Conservation (phyloP, 2,329 filamentous ascomycete genomes). For the Hypoxylon sp. region DNA sequence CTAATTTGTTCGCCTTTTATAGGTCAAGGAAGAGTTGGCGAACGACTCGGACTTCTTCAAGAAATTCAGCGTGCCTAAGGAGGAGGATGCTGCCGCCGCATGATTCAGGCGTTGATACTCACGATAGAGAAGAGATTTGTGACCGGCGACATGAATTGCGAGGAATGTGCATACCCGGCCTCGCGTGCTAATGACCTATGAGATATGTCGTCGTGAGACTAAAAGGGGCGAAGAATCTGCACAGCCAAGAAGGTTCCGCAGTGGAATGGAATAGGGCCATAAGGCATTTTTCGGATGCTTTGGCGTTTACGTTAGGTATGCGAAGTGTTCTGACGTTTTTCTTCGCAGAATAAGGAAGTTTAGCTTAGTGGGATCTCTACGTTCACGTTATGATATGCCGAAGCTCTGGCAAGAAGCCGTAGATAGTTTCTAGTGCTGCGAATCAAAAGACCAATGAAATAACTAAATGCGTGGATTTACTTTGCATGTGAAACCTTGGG, state of each 20-base stretch:
- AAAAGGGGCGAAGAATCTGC: background rate
- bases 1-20: conserved; percentile 31
- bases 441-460: conserved; percentile 36
- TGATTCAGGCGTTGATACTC: conserved; percentile 25
- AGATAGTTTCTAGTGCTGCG: conserved; percentile 19
- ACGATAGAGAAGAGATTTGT: background rate
- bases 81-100: conserved; percentile 58
- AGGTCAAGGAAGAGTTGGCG: conserved; percentile 95
- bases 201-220: background rate
- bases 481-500: background rate
- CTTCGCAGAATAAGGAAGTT: conserved; percentile 9
- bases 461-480: background rate
- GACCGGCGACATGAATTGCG: background rate
- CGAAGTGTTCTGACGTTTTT: conserved; percentile 13
- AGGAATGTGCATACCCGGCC: background rate
- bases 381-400: background rate
- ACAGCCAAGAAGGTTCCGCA: background rate
- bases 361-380: background rate
- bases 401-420: conserved; percentile 4
- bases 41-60: conserved; percentile 87
- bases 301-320: conserved; percentile 18
- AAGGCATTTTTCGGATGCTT: conserved; percentile 12
- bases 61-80: conserved; percentile 72
- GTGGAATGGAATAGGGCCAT: conserved; percentile 3
- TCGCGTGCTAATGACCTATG: background rate